Evolutionary conservation across 495 filamentous ascomycete genomes (phyloP).

Genomic region (Hypoxylon perforatum): DNA sequence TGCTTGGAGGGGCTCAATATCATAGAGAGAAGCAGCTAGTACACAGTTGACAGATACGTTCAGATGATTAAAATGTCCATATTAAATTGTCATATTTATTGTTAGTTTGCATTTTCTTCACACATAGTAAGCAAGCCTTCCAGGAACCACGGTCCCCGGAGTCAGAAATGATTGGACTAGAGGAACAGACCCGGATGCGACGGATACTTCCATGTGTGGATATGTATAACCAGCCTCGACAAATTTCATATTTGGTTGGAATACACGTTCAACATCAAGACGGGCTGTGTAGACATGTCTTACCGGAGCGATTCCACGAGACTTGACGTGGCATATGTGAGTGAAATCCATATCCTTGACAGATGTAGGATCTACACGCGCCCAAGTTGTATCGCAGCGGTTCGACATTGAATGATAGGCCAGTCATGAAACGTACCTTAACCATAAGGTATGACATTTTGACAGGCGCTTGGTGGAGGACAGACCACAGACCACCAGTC

Average conservation of each 20-base stretch:
- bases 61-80: too few species aligned
- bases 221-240: slow-evolving; percentile 35
- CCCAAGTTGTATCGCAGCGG: slow-evolving; percentile 32
- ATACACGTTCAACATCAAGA: slow-evolving; percentile 11
- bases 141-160: slow-evolving; percentile 16
- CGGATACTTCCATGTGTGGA: slow-evolving; percentile 40
- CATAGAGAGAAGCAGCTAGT: background rate
- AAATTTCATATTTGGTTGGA: slow-evolving; percentile 8
- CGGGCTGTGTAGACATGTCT: slow-evolving; percentile 27
- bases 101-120: background rate
- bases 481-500: slow-evolving; percentile 13
- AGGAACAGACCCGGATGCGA: slow-evolving; percentile 28
- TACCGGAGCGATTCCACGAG: slow-evolving; percentile 5
- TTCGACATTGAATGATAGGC: slow-evolving; percentile 21
- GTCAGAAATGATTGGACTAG: slow-evolving; percentile 25
- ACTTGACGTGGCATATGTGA: slow-evolving; percentile 35
- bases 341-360: slow-evolving; percentile 7
- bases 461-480: slow-evolving; percentile 26
- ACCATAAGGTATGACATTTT: background rate
- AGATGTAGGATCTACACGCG: slow-evolving; percentile 31
- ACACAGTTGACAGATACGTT: too few species aligned
- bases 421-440: slow-evolving; percentile 31
- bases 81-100: too few species aligned
- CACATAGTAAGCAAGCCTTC: slow-evolving; percentile 24
- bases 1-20: slow-evolving; percentile 1